Evolutionary conservation across 1,139 yeast genomes (phyloP).

Genomic region (Kodamaea derodonti): DNA sequence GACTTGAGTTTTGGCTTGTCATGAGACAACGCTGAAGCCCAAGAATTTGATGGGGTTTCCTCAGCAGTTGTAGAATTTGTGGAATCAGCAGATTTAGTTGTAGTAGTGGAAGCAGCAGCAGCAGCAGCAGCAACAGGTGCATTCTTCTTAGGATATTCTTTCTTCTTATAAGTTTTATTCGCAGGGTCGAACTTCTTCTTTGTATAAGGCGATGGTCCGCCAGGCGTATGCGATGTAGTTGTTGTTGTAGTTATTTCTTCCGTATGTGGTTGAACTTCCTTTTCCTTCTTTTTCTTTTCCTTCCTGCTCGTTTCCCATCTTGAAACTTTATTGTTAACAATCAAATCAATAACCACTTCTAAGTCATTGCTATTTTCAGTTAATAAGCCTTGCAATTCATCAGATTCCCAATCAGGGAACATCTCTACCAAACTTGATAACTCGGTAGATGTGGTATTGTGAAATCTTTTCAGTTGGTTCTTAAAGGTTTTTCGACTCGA

Average conservation of each 20-base stretch:
- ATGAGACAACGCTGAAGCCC: constrained; percentile 49
- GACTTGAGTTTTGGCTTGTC: constrained; percentile 35
- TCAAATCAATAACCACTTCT: constrained; percentile 79
- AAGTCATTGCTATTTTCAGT: constrained; percentile 69
- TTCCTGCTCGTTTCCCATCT: constrained; percentile 58
- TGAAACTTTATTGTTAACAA: constrained; percentile 73
- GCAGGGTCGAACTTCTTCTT: constrained; percentile 8
- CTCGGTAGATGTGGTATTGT: constrained; percentile 24
- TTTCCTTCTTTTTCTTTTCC: constrained; percentile 44
- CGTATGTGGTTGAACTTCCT: constrained; percentile 5
- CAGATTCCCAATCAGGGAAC: constrained; percentile 93
- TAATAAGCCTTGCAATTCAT: constrained; percentile 74
- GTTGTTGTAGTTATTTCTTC: constrained; percentile 4
- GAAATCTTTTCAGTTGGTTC: constrained; percentile 46
- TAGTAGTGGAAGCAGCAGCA: constrained; percentile 6
- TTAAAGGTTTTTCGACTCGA: constrained; percentile 37
- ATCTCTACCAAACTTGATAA: constrained; percentile 70
- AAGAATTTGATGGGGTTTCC: constrained; percentile 28
- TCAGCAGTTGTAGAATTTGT: constrained; percentile 13
- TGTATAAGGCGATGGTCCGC: constrained; percentile 8
- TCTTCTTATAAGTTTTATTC: constrained; percentile 9
- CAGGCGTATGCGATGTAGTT: constrained; percentile 4
- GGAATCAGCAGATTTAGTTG: constrained; percentile 7
- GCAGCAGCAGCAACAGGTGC: not conserved
- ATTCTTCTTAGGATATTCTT: constrained; percentile 7